phyloP scores from a whole-genome alignment of 768 basidiomycete species.

The Suillus americanus region DNA sequence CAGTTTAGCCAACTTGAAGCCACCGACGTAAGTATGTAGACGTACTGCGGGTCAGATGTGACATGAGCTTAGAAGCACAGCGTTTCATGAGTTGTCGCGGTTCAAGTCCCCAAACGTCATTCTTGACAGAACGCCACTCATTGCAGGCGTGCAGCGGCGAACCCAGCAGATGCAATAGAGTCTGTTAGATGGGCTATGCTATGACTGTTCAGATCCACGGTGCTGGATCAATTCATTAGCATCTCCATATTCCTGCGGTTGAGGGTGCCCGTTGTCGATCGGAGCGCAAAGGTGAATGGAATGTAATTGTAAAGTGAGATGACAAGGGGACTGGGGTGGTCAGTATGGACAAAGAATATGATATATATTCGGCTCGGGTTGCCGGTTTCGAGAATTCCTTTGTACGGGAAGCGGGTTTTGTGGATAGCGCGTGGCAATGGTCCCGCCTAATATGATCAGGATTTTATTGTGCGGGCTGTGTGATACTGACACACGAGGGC shows the following conservation, averaged over 20 bases:
- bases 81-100: background rate
- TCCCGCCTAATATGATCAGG: background rate
- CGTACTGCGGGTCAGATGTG: too few relatives aligned
- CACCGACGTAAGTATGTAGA: background rate
- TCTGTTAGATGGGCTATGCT: background rate
- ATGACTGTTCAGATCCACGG: background rate
- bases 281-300: background rate
- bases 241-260: background rate
- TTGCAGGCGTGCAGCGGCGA: background rate
- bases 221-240: background rate
- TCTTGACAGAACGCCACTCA: background rate
- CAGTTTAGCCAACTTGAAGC: background rate
- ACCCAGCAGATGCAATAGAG: background rate
- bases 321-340: background rate
- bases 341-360: background rate
- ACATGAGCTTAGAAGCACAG: background rate
- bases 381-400: background rate
- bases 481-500: background rate
- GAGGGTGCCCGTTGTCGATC: constrained; percentile 1
- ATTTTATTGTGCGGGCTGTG: background rate
- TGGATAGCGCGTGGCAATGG: background rate
- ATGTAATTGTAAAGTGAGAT: background rate
- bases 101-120: background rate
- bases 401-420: background rate
- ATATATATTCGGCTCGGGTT: background rate